These are phyloP conservation scores for Boletus pseudopeckii DNA, from an alignment of 768 basidiomycete species.

Conservation along the genomic window DNA sequence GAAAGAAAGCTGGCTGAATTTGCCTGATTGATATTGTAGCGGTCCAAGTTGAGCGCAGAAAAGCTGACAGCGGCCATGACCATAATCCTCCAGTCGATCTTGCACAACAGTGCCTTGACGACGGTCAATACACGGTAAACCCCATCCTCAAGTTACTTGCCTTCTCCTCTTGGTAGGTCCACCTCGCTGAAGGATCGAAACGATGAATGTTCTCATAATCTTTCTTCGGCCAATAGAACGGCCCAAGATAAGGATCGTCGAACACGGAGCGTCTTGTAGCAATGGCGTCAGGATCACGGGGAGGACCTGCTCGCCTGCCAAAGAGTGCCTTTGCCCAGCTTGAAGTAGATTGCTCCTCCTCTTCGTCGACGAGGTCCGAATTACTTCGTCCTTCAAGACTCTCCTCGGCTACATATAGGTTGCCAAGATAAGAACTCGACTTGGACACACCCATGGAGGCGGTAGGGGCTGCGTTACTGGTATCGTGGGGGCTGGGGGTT, in stretches of 20 bases:
- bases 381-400: neutral
- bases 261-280: conserved; percentile 52
- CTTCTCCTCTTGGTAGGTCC: conserved; percentile 57
- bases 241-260: conserved; percentile 42
- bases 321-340: neutral
- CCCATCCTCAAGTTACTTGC: conserved; percentile 18
- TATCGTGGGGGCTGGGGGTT: neutral
- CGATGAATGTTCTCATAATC: conserved; percentile 55
- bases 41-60: conserved; percentile 53
- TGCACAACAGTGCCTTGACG: conserved; percentile 44
- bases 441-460: neutral
- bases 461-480: neutral
- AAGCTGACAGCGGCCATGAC: conserved; percentile 54
- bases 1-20: conserved; percentile 57
- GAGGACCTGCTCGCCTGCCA: neutral
- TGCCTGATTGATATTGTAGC: conserved; percentile 53
- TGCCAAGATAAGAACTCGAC: neutral
- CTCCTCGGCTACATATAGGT: neutral
- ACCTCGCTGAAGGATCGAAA: conserved; percentile 54
- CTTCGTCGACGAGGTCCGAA: conserved; percentile 8
- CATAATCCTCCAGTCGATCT: conserved; percentile 63
- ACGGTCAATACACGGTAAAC: neutral
- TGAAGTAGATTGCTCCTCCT: neutral
- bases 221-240: conserved; percentile 40
- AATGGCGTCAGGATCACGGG: conserved; percentile 34